These are phyloP conservation scores for Lophiotrema nucula DNA, from an alignment of 495 filamentous ascomycete genomes.

Conservation along the genomic window DNA sequence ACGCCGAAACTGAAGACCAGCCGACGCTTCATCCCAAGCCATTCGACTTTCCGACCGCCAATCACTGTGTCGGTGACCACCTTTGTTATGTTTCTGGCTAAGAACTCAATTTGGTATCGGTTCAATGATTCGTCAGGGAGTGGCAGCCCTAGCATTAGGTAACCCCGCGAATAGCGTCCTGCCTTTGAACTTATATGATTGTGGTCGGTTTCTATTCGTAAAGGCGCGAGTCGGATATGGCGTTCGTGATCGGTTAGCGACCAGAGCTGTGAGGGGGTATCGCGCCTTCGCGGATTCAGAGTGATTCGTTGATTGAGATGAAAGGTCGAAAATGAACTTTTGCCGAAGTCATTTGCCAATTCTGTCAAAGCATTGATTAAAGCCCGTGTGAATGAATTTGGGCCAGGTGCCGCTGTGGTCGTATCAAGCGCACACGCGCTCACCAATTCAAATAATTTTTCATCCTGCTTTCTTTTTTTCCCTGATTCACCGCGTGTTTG, in stretches of 20 bases:
- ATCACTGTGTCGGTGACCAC: too few species aligned
- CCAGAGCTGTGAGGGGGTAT: slow-evolving; percentile 28
- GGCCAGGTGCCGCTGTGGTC: slow-evolving; percentile 22
- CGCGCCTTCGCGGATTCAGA: slow-evolving; percentile 5
- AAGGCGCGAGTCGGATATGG: slow-evolving; percentile 27
- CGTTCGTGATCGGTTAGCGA: slow-evolving; percentile 21
- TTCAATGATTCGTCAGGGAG: too few species aligned
- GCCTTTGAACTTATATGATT: too few species aligned
- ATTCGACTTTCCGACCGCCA: too few species aligned
- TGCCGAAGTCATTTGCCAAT: slow-evolving; percentile 12
- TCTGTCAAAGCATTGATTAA: slow-evolving; percentile 26
- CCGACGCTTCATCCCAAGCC: too few species aligned
- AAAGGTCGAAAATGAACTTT: slow-evolving; percentile 22
- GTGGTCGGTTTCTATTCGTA: too few species aligned
- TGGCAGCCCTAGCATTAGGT: too few species aligned
- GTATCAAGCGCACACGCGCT: slow-evolving; percentile 13
- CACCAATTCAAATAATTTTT: slow-evolving; percentile 20
- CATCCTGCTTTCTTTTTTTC: slow-evolving; percentile 24
- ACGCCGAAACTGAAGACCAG: too few species aligned
- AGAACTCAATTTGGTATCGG: too few species aligned
- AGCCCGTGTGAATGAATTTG: slow-evolving; percentile 29
- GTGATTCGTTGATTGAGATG: slow-evolving; percentile 28
- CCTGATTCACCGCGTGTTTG: too few species aligned
- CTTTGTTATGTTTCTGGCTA: too few species aligned
- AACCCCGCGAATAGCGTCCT: too few species aligned